Percentiles rank a stretch among this genome's conserved stretches.
phyloP scores from a whole-genome alignment of 129 eudicot genomes.

The carrot (Daucus carota) region DNA sequence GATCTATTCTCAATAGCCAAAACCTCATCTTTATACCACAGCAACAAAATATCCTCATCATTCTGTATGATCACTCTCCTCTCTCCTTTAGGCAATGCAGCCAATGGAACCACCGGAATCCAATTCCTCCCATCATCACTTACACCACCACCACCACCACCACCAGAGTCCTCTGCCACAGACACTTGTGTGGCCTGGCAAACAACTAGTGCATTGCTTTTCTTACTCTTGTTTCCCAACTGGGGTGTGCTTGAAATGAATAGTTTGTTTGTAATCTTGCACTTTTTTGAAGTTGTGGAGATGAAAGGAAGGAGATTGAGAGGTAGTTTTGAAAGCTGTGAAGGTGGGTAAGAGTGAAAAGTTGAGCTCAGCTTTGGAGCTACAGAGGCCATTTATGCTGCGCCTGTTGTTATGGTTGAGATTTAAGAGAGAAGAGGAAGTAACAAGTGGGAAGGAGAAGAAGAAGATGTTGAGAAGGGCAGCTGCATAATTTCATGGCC shows the following conservation, averaged over 20 bases:
- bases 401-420: constrained; percentile 2
- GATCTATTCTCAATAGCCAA: constrained; percentile 87
- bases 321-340: constrained; percentile 26
- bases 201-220: not conserved
- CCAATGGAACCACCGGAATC: constrained; percentile 95
- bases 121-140: constrained; percentile 40
- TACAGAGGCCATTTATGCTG: constrained; percentile 41
- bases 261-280: not conserved
- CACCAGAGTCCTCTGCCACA: constrained; percentile 19
- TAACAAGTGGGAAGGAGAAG: not conserved
- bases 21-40: constrained; percentile 84
- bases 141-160: not conserved
- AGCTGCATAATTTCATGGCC: not conserved
- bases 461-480: constrained; percentile 1
- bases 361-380: constrained; percentile 49
- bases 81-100: constrained; percentile 93
- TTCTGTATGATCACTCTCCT: constrained; percentile 87
- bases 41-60: constrained; percentile 62
- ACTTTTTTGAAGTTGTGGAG: not conserved
- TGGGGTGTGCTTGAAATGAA: not conserved
- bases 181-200: constrained; percentile 77
- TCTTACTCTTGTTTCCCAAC: constrained; percentile 6
- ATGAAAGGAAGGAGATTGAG: not conserved
- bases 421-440: not conserved
- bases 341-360: constrained; percentile 37